Conservation (phyloP, 257 asterid genomes). For the Salvia splendens region DNA sequence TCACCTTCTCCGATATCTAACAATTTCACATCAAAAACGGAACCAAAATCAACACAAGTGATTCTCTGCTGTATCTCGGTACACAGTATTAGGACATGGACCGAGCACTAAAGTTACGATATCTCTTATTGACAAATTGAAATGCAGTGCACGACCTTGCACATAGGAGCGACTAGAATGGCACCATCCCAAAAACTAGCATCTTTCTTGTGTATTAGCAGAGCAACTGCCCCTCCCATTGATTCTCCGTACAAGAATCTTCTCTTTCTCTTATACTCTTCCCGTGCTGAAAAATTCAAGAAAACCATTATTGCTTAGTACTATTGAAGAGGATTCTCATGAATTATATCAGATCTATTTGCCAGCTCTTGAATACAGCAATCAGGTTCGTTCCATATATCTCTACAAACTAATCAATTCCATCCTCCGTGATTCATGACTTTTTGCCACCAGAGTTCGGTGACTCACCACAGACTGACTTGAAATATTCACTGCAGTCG, state of each 20-base stretch:
- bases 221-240: slow-evolving; percentile 96
- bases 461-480: slow-evolving; percentile 64
- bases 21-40: background rate
- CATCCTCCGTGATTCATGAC: background rate
- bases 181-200: slow-evolving; percentile 87
- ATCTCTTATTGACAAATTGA: background rate
- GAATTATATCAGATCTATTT: too few relatives aligned
- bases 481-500: slow-evolving; percentile 64
- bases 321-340: background rate
- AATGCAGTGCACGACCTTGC: slow-evolving; percentile 54
- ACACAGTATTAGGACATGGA: too few relatives aligned
- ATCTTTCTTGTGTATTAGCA: slow-evolving; percentile 71
- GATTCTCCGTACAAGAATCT: slow-evolving; percentile 92
- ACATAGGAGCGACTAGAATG: slow-evolving; percentile 90
- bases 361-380: too few relatives aligned
- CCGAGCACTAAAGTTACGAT: too few relatives aligned
- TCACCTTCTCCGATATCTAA: slow-evolving; percentile 88
- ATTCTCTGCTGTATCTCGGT: background rate
- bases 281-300: slow-evolving; percentile 49
- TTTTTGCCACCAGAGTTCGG: background rate
- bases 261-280: slow-evolving; percentile 56
- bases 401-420: background rate
- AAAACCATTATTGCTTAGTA: background rate
- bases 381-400: background rate
- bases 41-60: background rate